Evolutionary conservation across 805 yeast species (phyloP).

Genomic region (Candida ficus): DNA sequence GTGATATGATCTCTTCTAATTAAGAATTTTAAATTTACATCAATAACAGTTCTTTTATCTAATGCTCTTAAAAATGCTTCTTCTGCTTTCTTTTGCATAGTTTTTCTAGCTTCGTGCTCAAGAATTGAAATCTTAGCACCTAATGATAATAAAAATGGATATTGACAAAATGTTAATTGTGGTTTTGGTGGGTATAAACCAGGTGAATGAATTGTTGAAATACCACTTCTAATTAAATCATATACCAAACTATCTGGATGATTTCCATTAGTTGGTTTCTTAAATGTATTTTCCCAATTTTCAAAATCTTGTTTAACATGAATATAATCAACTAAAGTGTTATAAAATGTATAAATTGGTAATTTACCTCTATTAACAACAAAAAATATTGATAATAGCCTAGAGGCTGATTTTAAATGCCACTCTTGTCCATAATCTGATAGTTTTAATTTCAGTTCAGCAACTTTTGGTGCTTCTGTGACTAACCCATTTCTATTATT

Average conservation of each 20-base stretch:
- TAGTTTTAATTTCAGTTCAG: conserved; percentile 34
- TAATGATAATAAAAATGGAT: conserved; percentile 73
- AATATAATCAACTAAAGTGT: conserved; percentile 74
- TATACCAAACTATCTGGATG: conserved; percentile 6
- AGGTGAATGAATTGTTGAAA: conserved; percentile 5
- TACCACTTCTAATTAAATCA: conserved; percentile 15
- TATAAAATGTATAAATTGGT: conserved; percentile 48
- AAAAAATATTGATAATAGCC: conserved; percentile 49
- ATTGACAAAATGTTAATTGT: conserved; percentile 66
- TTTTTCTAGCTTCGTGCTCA: conserved; percentile 74
- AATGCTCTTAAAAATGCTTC: conserved; percentile 79
- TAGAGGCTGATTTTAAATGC: conserved; percentile 69
- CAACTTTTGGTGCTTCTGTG: conserved; percentile 1
- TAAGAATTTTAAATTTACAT: conserved; percentile 61
- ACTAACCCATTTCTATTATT: background rate
- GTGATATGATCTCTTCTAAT: conserved; percentile 66
- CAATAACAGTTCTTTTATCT: conserved; percentile 54
- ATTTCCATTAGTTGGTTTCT: background rate
- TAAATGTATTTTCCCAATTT: conserved; percentile 57
- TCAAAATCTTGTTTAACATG: conserved; percentile 78
- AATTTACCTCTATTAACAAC: conserved; percentile 41
- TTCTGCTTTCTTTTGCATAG: conserved; percentile 84
- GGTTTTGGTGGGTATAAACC: conserved; percentile 11
- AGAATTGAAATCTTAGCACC: conserved; percentile 79
- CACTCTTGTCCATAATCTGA: conserved; percentile 74